phyloP scores from a whole-genome alignment of 164 flowering plant genomes.

The Umbilicus rupestris region DNA sequence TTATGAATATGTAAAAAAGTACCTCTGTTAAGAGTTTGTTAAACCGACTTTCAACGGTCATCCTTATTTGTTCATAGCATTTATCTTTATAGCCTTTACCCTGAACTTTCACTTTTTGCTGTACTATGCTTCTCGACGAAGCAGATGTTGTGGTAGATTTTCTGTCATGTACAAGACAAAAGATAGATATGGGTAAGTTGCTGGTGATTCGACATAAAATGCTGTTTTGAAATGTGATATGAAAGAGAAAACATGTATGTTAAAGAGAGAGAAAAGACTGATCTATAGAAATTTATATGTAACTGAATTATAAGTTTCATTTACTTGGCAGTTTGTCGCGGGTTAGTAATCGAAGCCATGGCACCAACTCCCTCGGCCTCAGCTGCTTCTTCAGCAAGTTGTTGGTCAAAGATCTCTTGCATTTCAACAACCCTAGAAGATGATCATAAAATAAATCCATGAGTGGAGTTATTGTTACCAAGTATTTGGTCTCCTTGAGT shows the following conservation, averaged over 20 bases:
- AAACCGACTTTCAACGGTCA: slow-evolving; percentile 80
- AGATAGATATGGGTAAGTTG: slow-evolving; percentile 1
- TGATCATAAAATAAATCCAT: neutral
- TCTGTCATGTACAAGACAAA: slow-evolving; percentile 22
- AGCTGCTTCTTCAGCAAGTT: slow-evolving; percentile 94
- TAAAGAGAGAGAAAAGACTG: neutral
- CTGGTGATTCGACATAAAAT: neutral
- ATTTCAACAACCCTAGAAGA: slow-evolving; percentile 83
- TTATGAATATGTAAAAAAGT: neutral
- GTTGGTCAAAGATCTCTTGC: slow-evolving; percentile 96
- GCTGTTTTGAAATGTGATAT: neutral
- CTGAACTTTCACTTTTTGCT: slow-evolving; percentile 68
- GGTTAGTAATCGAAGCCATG: slow-evolving; percentile 72
- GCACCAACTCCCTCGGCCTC: slow-evolving; percentile 96
- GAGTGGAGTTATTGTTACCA: neutral
- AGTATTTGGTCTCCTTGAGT: too few species aligned
- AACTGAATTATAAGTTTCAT: neutral
- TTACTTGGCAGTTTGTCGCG: slow-evolving; percentile 80
- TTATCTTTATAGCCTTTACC: slow-evolving; percentile 97
- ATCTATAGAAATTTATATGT: neutral
- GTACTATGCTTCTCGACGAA: slow-evolving; percentile 52
- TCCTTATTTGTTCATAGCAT: slow-evolving; percentile 87
- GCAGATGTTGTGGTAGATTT: slow-evolving; percentile 43
- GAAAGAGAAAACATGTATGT: neutral
- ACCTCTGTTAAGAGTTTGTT: slow-evolving; percentile 74